Conservation (phyloP, 2,329 filamentous ascomycete genomes). For the Colletotrichum lentis region DNA sequence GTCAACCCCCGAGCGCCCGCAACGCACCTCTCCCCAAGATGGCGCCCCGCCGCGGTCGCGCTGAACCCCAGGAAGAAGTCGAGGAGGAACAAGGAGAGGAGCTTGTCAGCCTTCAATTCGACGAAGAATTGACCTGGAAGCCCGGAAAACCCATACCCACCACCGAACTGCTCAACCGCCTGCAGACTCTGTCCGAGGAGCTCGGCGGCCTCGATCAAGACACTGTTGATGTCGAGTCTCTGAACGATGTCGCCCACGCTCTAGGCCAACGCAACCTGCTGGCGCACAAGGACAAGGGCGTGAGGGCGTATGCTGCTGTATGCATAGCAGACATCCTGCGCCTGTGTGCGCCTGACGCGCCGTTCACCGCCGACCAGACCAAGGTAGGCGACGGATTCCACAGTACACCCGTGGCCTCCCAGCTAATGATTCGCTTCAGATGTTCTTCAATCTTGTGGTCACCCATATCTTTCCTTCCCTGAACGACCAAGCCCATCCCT, state of each 20-base stretch:
- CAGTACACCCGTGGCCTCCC: not conserved
- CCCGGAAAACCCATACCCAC: constrained; percentile 89
- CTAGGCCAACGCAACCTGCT: constrained; percentile 83
- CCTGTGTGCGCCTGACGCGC: constrained; percentile 92
- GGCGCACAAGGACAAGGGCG: constrained; percentile 90
- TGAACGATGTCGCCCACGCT: constrained; percentile 84
- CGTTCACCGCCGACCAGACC: constrained; percentile 87
- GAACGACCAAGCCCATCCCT: constrained; percentile 85
- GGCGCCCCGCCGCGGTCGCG: constrained; percentile 38
- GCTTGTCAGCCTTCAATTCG: constrained; percentile 72
- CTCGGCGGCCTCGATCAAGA: constrained; percentile 88
- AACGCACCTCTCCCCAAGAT: constrained; percentile 21
- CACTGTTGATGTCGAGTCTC: constrained; percentile 80
- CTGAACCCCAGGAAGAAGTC: constrained; percentile 36
- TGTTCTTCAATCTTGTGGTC: constrained; percentile 92
- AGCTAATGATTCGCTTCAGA: constrained; percentile 61
- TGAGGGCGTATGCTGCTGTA: constrained; percentile 86
- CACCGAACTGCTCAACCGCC: constrained; percentile 79
- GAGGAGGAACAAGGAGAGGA: constrained; percentile 39
- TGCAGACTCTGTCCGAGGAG: constrained; percentile 84
- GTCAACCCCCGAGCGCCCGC: constrained; percentile 31
- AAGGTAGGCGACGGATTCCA: constrained; percentile 68
- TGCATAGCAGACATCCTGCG: constrained; percentile 94
- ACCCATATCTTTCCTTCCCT: constrained; percentile 84
- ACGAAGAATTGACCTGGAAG: constrained; percentile 88